phyloP scores from a whole-genome alignment of 495 filamentous ascomycete species.

The Neurospora sp. region DNA sequence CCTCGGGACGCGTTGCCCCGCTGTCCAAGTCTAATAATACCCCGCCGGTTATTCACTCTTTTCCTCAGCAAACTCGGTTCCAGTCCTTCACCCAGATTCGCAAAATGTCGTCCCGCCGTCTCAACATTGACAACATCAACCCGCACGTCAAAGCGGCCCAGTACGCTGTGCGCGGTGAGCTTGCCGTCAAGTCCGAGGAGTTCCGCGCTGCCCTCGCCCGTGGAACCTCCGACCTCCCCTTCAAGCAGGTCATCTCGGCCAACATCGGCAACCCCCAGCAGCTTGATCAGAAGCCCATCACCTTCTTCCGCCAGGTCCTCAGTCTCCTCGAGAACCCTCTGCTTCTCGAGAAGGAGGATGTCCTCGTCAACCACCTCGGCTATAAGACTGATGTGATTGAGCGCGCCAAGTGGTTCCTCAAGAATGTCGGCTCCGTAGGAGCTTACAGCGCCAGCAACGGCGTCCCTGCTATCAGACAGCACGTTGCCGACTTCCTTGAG shows the following conservation, averaged over 20 bases:
- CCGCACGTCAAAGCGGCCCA: constrained; percentile 71
- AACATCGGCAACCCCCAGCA: constrained; percentile 99
- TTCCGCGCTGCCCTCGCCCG: constrained; percentile 61
- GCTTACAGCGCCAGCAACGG: constrained; percentile 95
- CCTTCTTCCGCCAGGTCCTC: constrained; percentile 95
- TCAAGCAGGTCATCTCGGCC: constrained; percentile 82
- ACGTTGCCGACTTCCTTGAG: constrained; percentile 87
- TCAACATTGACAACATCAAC: constrained; percentile 87
- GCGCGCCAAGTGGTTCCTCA: constrained; percentile 67
- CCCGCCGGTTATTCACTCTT: constrained; percentile 5
- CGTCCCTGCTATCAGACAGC: constrained; percentile 71
- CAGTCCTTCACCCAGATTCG: constrained; percentile 14
- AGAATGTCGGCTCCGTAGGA: constrained; percentile 79
- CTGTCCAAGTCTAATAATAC: constrained; percentile 11
- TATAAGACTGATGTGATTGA: constrained; percentile 85
- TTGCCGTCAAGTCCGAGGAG: constrained; percentile 81
- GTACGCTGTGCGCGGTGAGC: constrained; percentile 94
- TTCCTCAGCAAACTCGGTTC: background rate
- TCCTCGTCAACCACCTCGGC: constrained; percentile 54
- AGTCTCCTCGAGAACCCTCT: constrained; percentile 86
- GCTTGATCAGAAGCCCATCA: constrained; percentile 96
- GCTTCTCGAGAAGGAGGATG: constrained; percentile 69
- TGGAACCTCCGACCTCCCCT: constrained; percentile 59
- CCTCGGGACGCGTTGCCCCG: constrained; percentile 13
- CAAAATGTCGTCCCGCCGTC: constrained; percentile 39